Percentiles rank a stretch among this genome's conserved stretches.
Evolutionary conservation across 495 filamentous ascomycete genomes (phyloP).

Genomic region (Pyrenopolyporus hunteri): DNA sequence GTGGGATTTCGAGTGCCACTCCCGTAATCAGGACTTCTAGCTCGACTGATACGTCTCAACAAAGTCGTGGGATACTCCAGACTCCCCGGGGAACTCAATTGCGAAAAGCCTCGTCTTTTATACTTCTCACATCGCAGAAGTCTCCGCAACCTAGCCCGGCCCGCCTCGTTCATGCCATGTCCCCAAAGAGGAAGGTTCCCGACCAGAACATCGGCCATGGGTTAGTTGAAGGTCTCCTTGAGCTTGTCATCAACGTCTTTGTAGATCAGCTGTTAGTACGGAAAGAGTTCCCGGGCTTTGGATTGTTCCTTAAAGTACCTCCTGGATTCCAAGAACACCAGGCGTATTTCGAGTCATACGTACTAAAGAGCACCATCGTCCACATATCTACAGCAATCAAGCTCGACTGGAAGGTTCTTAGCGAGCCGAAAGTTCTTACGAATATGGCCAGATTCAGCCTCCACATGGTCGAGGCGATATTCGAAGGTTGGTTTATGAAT

Average conservation of each 20-base stretch:
- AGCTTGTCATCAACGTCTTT: constrained; percentile 78
- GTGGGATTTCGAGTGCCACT: constrained; percentile 57
- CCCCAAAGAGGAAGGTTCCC: constrained; percentile 58
- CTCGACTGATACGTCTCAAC: constrained; percentile 48
- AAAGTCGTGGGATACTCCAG: constrained; percentile 42
- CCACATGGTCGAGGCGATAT: constrained; percentile 86
- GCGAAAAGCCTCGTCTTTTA: constrained; percentile 84
- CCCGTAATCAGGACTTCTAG: constrained; percentile 76
- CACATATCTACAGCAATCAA: constrained; percentile 72
- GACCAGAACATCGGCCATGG: constrained; percentile 65
- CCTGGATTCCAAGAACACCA: constrained; percentile 93
- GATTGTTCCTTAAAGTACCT: constrained; percentile 85
- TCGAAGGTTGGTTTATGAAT: constrained; percentile 93
- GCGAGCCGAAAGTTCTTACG: constrained; percentile 80
- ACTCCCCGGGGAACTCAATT: constrained; percentile 58
- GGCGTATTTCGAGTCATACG: constrained; percentile 90
- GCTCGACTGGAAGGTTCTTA: constrained; percentile 72
- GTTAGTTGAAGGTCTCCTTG: constrained; percentile 75
- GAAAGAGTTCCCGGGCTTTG: constrained; percentile 90
- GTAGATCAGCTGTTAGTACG: constrained; percentile 78
- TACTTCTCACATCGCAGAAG: constrained; percentile 78
- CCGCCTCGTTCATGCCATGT: constrained; percentile 66
- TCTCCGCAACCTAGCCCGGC: constrained; percentile 62
- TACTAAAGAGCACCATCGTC: constrained; percentile 75
- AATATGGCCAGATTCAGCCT: constrained; percentile 81